Evolutionary conservation across 345 rosid genomes (phyloP).

Genomic region (Citrus australasica): DNA sequence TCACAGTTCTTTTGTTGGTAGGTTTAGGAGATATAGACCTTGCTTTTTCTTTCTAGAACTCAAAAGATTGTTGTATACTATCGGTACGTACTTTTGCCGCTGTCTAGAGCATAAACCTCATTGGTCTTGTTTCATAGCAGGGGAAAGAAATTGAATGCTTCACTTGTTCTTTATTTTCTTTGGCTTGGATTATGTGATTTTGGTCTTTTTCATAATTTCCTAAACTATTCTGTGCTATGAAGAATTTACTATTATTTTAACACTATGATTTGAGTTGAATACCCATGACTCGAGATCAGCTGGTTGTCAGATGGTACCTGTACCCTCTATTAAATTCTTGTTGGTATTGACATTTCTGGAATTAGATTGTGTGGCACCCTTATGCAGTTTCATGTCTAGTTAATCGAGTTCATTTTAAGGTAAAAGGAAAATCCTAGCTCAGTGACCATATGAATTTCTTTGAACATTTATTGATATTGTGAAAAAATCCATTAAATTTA

Average conservation of each 20-base stretch:
- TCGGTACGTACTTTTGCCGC: conserved; percentile 16
- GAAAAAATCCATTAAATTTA: too few relatives aligned
- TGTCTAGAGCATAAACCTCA: conserved; percentile 17
- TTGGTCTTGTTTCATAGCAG: conserved; percentile 22
- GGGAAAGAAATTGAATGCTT: conserved; percentile 17
- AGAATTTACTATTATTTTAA: background rate
- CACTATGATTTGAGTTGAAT: background rate
- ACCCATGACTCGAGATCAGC: too few relatives aligned
- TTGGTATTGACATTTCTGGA: background rate
- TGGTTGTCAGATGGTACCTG: too few relatives aligned
- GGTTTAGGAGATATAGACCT: conserved; percentile 13
- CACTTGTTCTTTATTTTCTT: background rate
- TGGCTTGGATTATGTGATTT: background rate
- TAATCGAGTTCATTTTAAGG: background rate
- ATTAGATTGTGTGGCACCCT: background rate
- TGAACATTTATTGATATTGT: too few relatives aligned
- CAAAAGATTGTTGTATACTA: conserved; percentile 33
- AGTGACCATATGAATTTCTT: too few relatives aligned
- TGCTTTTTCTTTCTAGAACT: conserved; percentile 12
- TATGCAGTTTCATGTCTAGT: background rate
- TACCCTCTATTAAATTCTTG: too few relatives aligned
- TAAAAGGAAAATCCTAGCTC: background rate
- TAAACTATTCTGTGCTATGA: background rate
- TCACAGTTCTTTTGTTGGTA: conserved; percentile 10
- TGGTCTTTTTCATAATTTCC: background rate